These are phyloP conservation scores for Lactarius psammicola DNA, from an alignment of 768 basidiomycete genomes.

Conservation along the genomic window DNA sequence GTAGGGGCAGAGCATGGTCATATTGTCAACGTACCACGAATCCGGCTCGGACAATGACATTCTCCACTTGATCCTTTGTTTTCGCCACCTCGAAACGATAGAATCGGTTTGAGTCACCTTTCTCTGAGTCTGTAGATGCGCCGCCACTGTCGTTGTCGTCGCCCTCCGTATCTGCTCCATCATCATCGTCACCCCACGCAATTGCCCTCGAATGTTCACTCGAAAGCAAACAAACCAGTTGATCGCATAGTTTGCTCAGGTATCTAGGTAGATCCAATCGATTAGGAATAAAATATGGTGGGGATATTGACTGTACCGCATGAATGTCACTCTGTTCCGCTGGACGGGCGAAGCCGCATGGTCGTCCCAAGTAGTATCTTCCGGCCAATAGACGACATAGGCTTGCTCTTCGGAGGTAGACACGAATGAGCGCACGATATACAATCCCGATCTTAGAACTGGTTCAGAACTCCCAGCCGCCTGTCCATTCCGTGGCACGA, in stretches of 20 bases:
- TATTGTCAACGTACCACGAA: conserved; percentile 42
- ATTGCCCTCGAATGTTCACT: conserved; percentile 46
- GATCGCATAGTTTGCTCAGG: conserved; percentile 42
- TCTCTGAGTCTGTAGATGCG: conserved; percentile 37
- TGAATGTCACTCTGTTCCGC: conserved; percentile 59
- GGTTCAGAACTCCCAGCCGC: too few relatives aligned
- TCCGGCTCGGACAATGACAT: conserved; percentile 43
- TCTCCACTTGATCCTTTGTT: conserved; percentile 56
- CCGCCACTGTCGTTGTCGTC: conserved; percentile 16
- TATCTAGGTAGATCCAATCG: conserved; percentile 2
- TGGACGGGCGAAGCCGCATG: conserved; percentile 43
- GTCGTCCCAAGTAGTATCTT: conserved; percentile 59
- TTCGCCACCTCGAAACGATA: conserved; percentile 55
- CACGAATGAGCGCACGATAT: conserved; percentile 37
- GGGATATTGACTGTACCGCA: conserved; percentile 45
- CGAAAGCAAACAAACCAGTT: conserved; percentile 52
- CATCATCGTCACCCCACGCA: conserved; percentile 43
- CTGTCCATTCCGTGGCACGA: too few relatives aligned
- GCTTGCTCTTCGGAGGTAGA: conserved; percentile 33
- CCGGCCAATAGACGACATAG: conserved; percentile 62
- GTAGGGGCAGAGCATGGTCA: not conserved
- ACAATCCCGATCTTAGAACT: conserved; percentile 55
- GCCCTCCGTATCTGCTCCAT: not conserved
- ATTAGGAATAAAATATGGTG: not conserved
- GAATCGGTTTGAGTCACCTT: conserved; percentile 47